Base-by-base conservation (phyloP, 805 yeast species). In the Cyberlindnera amylophila region DNA sequence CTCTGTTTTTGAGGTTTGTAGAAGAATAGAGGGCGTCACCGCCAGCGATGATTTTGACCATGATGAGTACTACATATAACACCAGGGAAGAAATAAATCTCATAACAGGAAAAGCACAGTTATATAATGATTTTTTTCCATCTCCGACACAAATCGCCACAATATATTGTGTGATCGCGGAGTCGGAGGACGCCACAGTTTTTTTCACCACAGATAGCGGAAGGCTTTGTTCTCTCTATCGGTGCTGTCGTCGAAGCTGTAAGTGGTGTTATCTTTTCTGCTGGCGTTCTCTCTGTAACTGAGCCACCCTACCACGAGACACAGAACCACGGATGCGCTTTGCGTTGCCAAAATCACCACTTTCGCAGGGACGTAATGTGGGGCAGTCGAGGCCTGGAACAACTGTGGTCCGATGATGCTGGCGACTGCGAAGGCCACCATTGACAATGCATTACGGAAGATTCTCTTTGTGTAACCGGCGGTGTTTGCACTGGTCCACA, bases 371-470 rank as follows among this genome's bases (percentile, higher is more conserved):
- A 61, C 63, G 49, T 79, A 81, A 13, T 61, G 55, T 14, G 84
- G 85, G 23, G 71, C 68, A 41, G 72, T 64, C 9, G 61, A 49
- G 0, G 66, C 64, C 48, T 73, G 70, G 59, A 80, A 80, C 49
- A 78, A 62, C 50, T 79, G 83, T 1, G 87, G 85, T 0, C 83
- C 86, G 38, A 77, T 64, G 44, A 82, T 64, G 59, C 75, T 70
- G 7, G 79, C 75, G 17, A 76, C 59, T 4, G 77, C 74, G 50
- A 75, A 78, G 13, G 71, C 72, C 39, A 76, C 65, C 77, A 78
- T 70, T 2, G 77, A 75, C 13, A 70, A 52, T 6, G 73, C 74
- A 47, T 74, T 76, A 47, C 81, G 62, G 34, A 67, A 68, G 26
- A 75, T 62, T 45, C 77, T 67, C 51, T 79, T 79, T 10, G 81